Percentiles rank a stretch among this genome's conserved stretches.
These are phyloP conservation scores for Ceratonia siliqua DNA, from an alignment of 306 rosid species.

Conservation along the genomic window DNA sequence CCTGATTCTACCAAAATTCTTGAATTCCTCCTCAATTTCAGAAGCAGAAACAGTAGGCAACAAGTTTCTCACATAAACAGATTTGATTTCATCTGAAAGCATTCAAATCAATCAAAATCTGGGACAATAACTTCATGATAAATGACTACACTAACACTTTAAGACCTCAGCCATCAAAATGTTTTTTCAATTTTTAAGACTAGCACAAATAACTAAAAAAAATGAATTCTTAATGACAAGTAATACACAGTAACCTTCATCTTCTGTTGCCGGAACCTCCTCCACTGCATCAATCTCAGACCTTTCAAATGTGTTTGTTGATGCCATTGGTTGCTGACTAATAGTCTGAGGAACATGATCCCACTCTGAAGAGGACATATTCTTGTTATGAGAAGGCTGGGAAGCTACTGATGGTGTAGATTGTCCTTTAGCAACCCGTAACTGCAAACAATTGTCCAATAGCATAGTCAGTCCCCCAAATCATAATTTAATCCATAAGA, in stretches of 20 bases:
- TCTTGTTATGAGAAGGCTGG: constrained; percentile 40
- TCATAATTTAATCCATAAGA: constrained; percentile 15
- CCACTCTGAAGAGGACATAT: constrained; percentile 48
- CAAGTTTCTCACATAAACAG: constrained; percentile 92
- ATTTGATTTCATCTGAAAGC: constrained; percentile 78
- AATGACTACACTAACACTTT: constrained; percentile 2
- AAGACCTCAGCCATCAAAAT: constrained; percentile 2
- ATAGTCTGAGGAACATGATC: constrained; percentile 38
- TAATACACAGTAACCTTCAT: constrained; percentile 45
- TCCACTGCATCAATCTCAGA: constrained; percentile 42
- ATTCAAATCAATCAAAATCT: constrained; percentile 32
- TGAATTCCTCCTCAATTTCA: constrained; percentile 86
- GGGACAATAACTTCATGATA: background rate
- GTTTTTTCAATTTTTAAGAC: background rate
- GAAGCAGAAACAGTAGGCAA: constrained; percentile 69
- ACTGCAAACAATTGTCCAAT: constrained; percentile 51
- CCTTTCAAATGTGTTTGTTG: constrained; percentile 39
- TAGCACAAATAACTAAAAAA: background rate
- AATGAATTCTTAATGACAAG: constrained; percentile 26
- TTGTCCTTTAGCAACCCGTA: constrained; percentile 83
- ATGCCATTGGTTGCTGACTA: constrained; percentile 37
- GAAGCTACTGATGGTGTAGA: constrained; percentile 40
- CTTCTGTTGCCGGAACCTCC: constrained; percentile 45
- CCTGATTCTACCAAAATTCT: constrained; percentile 77
- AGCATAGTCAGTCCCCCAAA: constrained; percentile 40